phyloP scores from a whole-genome alignment of 345 rosid genomes.

The Sonneratia caseolaris region DNA sequence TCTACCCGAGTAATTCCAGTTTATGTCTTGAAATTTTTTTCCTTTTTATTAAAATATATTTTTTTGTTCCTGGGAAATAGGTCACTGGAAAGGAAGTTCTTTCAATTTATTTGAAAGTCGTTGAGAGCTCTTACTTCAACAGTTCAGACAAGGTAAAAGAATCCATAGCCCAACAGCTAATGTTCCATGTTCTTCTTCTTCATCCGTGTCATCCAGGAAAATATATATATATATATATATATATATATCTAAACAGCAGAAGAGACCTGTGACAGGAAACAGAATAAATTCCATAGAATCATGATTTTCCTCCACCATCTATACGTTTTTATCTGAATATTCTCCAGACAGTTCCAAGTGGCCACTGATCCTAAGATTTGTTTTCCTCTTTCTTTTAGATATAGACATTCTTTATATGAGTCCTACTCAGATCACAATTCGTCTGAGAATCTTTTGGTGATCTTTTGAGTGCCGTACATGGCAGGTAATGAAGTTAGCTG shows the following conservation, averaged over 20 bases:
- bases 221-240: too few species aligned
- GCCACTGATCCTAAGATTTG: conserved; percentile 1
- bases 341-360: conserved; percentile 22
- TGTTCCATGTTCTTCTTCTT: not conserved
- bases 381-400: conserved; percentile 11
- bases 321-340: conserved; percentile 2
- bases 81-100: conserved; percentile 79
- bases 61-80: conserved; percentile 20
- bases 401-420: not conserved
- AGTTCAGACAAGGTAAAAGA: conserved; percentile 76
- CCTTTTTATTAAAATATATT: not conserved
- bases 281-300: not conserved
- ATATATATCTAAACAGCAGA: not conserved
- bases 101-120: conserved; percentile 81
- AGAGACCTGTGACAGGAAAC: not conserved
- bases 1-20: not conserved
- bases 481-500: conserved; percentile 76
- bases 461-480: conserved; percentile 24
- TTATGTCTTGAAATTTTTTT: not conserved
- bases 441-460: not conserved
- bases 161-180: not conserved
- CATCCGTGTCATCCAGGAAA: not conserved
- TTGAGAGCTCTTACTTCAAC: conserved; percentile 89
- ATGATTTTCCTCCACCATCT: conserved; percentile 4
- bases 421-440: conserved; percentile 8